Base-by-base conservation (phyloP, 1,284 basidiomycete species). In the Apiotrichum sp. region DNA sequence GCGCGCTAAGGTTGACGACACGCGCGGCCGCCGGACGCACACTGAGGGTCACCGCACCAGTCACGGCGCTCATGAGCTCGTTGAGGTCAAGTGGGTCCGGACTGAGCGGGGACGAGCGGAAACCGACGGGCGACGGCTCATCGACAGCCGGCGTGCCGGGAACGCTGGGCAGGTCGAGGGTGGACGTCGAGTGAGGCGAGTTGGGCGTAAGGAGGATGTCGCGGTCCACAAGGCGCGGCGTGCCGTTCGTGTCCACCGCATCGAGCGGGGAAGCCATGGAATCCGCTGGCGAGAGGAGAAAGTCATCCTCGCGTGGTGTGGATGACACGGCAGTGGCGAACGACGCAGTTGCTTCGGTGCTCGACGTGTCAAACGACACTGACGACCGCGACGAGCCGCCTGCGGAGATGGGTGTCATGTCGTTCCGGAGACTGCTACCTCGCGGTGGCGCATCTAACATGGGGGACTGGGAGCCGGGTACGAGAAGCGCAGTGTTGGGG, bases 61-160 rank as follows among this genome's bases (percentile, higher is more conserved):
- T 48, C 11, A 48, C 47, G n/a, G 47, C 47, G 34, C 47, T n/a
- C 47, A 48, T 48, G 35, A 48, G 47, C 9, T 48, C 47, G 36
- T 36, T 48, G 47, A 48, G 47, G 47, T 48, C 47, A 5, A 48
- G 34, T 4, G 34, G 9, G 9, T 48, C 47, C 1, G 47, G 47
- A 13, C 33, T 35, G 8, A 48, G 47, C 16, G 47, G 47, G 4
- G 47, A 48, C 10, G 47, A n/a, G 8, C 6, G 14, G 9, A 13
- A 3, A 16, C 35, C 22, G 4, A 48, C 29, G 2, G 47, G 47
- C 32, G 10, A 45, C 29, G 6, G 6, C 13, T 9, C 31, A 9
- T 36, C 47, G 2, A 48, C 29, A 10, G 35, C 35, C 35, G 47
- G 47, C 7, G 47, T 48, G 7, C 35, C 29, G 7, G 47, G 47